Evolutionary conservation across 2,329 filamentous ascomycete species (phyloP).

Genomic region (Aureobasidium sp.): DNA sequence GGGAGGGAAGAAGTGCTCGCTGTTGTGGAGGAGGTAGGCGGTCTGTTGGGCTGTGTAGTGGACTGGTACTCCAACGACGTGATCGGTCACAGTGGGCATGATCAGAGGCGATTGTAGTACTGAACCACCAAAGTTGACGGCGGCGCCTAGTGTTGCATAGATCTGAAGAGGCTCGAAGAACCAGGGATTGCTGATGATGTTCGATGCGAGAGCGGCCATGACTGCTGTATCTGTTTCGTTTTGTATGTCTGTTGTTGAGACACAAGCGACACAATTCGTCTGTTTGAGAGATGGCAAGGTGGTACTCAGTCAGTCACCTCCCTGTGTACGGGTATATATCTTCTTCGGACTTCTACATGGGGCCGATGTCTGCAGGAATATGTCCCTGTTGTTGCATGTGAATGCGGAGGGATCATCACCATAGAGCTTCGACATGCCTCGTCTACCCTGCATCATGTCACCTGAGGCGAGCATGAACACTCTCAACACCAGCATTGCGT

Average conservation of each 20-base stretch:
- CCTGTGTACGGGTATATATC: neutral
- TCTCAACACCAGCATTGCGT: neutral
- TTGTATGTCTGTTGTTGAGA: neutral
- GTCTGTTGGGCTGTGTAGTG: conserved; percentile 24
- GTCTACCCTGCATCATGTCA: neutral
- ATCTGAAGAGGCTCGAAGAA: conserved; percentile 17
- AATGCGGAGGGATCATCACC: neutral
- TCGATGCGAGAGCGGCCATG: conserved; percentile 7
- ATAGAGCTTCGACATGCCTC: neutral
- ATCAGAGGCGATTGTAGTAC: conserved; percentile 28
- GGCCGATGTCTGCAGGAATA: conserved; percentile 14
- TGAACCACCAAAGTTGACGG: conserved; percentile 28
- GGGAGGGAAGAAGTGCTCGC: conserved; percentile 28
- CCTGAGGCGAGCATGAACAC: conserved; percentile 1
- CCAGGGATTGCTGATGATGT: neutral
- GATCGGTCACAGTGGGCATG: conserved; percentile 25
- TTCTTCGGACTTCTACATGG: conserved; percentile 11
- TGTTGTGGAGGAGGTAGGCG: conserved; percentile 26
- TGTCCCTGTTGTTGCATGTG: conserved; percentile 5
- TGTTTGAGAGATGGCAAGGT: neutral
- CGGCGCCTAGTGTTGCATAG: conserved; percentile 25
- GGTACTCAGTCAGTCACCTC: neutral
- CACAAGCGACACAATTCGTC: neutral
- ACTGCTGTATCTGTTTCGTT: neutral
- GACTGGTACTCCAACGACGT: conserved; percentile 22